Base-by-base conservation (phyloP, 306 rosid genomes). In the Biancaea sappan region DNA sequence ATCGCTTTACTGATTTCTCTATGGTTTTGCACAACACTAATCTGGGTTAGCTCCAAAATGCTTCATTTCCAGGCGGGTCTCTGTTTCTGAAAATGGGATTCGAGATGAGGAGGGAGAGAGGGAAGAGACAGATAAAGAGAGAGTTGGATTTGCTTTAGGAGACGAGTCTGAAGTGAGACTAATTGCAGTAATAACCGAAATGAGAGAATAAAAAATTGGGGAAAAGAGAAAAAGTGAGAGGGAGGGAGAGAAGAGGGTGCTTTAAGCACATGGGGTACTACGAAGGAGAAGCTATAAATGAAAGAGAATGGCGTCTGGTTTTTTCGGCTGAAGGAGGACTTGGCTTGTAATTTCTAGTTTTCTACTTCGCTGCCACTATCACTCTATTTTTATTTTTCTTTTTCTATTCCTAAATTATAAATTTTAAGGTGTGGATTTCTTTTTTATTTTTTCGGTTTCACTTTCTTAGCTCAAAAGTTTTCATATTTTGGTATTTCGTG, bases 221-320 rank as follows among this genome's bases (percentile, higher is more conserved):
- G 44, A 50, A 77, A 62, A 22, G 62, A 66, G 9, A 78, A 80
- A 40, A 53, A 6, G 2, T 1, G 75, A 47, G 74, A 67, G 26
- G 74, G 78, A 73, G 51, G 11, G 81, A 73, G 69, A 79, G 73
- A 24, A 78, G 6, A 58, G 57, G 48, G 58, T 72, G 84, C 86
- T 76, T 65, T 69, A 63, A 63, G 81, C 84, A 83, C 88, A 80
- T 82, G 86, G 83, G 74, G 70, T 46, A 73, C 19, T 62, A 73
- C 28, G 32, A 71, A 75, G 59, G 50, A 79, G 69, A 69, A 68
- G 47, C 32, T 13, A 66, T 64, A 77, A 77, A 29, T 56, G 80
- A 76, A 58, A 67, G 73, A 26, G 48, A 69, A 62, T 69, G 58
- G 70, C 35, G 47, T 58, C 63, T 78, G 77, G 85, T 63, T 60